These are phyloP conservation scores for Globisporangium sylvaticum DNA, from an alignment of 352 stramenopile genomes.

Conservation along the genomic window DNA sequence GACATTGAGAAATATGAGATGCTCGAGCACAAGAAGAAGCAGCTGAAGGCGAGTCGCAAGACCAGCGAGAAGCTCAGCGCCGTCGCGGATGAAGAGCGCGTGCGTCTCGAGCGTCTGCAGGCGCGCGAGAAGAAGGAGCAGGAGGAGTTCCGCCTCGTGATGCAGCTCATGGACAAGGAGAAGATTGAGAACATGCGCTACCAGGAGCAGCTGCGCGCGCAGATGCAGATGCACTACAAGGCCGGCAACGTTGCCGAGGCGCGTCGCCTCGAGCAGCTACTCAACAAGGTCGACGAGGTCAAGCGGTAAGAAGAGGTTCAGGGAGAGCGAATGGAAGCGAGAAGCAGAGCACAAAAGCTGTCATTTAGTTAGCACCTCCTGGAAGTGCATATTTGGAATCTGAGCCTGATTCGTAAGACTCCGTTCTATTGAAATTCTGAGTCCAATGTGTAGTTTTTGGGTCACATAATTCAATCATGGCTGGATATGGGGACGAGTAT, in stretches of 20 bases:
- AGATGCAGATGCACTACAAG: constrained; percentile 92
- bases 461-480: not conserved
- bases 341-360: no score
- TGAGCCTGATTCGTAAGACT: not conserved
- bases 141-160: constrained; percentile 68
- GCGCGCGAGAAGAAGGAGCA: constrained; percentile 56
- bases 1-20: constrained; percentile 98
- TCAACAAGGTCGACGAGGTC: constrained; percentile 61
- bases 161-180: constrained; percentile 81
- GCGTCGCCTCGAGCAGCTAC: constrained; percentile 74
- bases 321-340: not conserved
- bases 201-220: constrained; percentile 72
- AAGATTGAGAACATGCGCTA: constrained; percentile 87
- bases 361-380: not conserved
- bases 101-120: constrained; percentile 54
- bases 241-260: constrained; percentile 82
- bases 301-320: constrained; percentile 16
- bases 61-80: constrained; percentile 22
- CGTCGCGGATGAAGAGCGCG: constrained; percentile 54
- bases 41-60: constrained; percentile 41
- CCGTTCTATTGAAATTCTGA: not conserved
- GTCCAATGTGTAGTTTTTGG: not conserved
- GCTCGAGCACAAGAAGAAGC: constrained; percentile 87
- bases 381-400: not conserved
- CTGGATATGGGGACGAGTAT: not conserved